phyloP scores from a whole-genome alignment of 1,284 basidiomycete genomes.

The Naganishia albida region DNA sequence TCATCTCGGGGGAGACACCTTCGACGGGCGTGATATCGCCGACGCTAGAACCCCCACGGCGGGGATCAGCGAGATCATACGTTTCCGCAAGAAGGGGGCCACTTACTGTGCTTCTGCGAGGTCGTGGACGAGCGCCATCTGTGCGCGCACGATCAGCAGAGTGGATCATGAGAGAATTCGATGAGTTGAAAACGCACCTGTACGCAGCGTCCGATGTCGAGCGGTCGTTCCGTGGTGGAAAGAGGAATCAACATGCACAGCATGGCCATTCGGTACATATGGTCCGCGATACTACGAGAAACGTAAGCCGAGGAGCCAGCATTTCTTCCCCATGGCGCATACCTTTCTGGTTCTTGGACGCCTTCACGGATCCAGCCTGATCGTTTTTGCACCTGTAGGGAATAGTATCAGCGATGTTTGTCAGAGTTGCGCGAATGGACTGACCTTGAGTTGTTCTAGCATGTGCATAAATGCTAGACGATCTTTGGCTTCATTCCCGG shows the following conservation, averaged over 20 bases:
- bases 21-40: slow-evolving; percentile 93
- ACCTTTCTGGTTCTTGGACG: slow-evolving; percentile 79
- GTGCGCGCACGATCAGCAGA: slow-evolving; percentile 8
- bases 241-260: slow-evolving; percentile 75
- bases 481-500: slow-evolving; percentile 64
- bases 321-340: slow-evolving; percentile 23
- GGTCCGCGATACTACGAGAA: slow-evolving; percentile 80
- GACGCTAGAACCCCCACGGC: too few species aligned
- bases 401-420: neutral
- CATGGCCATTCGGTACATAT: slow-evolving; percentile 97
- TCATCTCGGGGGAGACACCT: slow-evolving; percentile 77
- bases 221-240: slow-evolving; percentile 60
- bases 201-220: slow-evolving; percentile 70
- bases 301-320: slow-evolving; percentile 24
- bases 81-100: slow-evolving; percentile 24
- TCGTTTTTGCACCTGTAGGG: slow-evolving; percentile 65
- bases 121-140: slow-evolving; percentile 88
- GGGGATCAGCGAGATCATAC: neutral
- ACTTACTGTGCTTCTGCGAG: slow-evolving; percentile 83
- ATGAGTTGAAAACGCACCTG: slow-evolving; percentile 38
- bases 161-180: neutral
- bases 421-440: too few species aligned
- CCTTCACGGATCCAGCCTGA: slow-evolving; percentile 88
- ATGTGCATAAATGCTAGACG: slow-evolving; percentile 85
- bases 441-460: slow-evolving; percentile 80